Percentiles rank a stretch among this genome's conserved stretches.
These are phyloP conservation scores for Serendipita vermifera DNA, from an alignment of 768 basidiomycete genomes.

Conservation along the genomic window DNA sequence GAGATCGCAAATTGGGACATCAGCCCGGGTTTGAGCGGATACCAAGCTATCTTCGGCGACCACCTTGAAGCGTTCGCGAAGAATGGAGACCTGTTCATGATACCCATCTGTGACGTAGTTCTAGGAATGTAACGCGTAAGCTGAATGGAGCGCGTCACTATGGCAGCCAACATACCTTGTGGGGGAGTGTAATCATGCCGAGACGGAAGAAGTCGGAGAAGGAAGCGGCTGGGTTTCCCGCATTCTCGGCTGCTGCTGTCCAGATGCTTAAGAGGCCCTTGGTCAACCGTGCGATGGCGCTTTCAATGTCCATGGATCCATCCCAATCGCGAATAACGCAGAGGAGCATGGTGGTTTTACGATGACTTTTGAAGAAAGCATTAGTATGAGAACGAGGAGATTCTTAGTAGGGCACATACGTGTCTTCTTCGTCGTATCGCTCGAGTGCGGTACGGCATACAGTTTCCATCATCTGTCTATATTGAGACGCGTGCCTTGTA, in stretches of 20 bases:
- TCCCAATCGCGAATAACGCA: conserved; percentile 6
- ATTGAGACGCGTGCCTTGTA: background rate
- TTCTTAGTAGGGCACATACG: too few species aligned
- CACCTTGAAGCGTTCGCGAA: background rate
- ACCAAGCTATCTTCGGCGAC: background rate
- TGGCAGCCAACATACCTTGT: background rate
- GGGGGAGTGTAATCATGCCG: background rate
- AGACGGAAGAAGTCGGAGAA: background rate
- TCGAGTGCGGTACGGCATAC: background rate
- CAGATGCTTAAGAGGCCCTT: background rate
- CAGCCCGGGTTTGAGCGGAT: background rate
- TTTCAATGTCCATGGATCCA: background rate
- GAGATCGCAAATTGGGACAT: background rate
- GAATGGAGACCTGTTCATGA: background rate
- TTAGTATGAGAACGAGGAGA: too few species aligned
- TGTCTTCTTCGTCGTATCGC: background rate
- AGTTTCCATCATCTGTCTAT: background rate
- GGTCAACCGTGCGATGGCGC: background rate
- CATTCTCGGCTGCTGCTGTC: background rate
- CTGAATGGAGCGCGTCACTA: too few species aligned
- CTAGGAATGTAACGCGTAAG: too few species aligned
- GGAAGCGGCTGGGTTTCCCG: background rate
- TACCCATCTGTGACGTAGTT: too few species aligned
- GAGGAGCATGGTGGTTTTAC: background rate
- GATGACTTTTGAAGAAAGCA: too few species aligned